Conservation (phyloP, 306 rosid genomes). For the Castanea sativa region DNA sequence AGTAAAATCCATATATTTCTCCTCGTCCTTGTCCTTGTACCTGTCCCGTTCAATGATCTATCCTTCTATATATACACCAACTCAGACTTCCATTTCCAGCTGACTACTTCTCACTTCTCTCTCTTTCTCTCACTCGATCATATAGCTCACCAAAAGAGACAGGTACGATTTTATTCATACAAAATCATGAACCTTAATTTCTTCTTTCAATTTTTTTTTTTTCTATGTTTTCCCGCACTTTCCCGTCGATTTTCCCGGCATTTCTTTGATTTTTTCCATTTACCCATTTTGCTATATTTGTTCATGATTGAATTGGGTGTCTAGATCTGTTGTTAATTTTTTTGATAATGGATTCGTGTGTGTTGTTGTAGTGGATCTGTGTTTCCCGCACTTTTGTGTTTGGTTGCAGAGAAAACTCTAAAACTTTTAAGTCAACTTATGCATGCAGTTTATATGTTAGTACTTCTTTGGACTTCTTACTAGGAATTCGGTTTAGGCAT, state of each 20-base stretch:
- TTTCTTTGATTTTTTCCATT: background rate
- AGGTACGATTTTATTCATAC: background rate
- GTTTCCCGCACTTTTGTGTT: background rate
- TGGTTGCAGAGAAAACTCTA: conserved; percentile 1
- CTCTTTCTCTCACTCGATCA: background rate
- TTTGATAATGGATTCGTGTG: background rate
- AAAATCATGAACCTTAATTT: background rate
- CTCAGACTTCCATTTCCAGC: too few species aligned
- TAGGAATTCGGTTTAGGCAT: background rate
- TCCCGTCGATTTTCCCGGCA: conserved; percentile 9
- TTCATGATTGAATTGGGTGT: background rate
- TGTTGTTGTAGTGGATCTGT: background rate
- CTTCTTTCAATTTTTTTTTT: background rate
- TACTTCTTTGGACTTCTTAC: background rate
- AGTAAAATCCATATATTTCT: too few species aligned
- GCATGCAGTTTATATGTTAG: background rate
- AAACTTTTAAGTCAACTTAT: too few species aligned
- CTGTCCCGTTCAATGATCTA: too few species aligned
- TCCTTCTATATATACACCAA: too few species aligned
- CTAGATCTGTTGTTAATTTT: conserved; percentile 24
- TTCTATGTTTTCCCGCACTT: background rate
- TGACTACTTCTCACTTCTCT: background rate
- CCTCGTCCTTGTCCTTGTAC: too few species aligned
- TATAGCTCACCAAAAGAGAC: background rate
- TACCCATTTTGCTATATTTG: background rate